Conservation (phyloP, 1,284 basidiomycete species). For the Ustilago bromivora region DNA sequence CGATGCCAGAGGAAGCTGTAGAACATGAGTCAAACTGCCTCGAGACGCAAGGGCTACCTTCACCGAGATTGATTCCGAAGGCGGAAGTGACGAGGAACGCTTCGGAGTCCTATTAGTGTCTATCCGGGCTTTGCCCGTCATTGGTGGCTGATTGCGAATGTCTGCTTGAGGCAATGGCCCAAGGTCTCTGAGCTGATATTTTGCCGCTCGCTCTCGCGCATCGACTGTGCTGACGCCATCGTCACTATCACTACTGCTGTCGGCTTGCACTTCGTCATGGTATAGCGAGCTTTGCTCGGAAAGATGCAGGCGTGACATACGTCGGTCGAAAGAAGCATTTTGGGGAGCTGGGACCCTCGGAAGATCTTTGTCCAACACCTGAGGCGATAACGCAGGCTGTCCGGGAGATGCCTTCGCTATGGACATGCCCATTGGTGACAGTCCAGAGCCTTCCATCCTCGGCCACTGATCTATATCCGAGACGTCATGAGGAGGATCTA, state of each 20-base stretch:
- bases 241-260: conserved; percentile 35
- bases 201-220: conserved; percentile 9
- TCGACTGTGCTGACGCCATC: conserved; percentile 10
- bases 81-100: conserved; percentile 19
- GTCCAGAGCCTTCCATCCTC: background rate
- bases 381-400: background rate
- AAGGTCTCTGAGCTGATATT: conserved; percentile 35
- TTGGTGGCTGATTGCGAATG: background rate
- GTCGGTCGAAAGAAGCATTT: conserved; percentile 39
- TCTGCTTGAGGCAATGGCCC: conserved; percentile 17
- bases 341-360: conserved; percentile 31
- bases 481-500: background rate
- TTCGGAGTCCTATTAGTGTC: conserved; percentile 3
- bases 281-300: conserved; percentile 25
- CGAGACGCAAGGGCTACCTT: conserved; percentile 41
- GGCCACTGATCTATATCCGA: background rate
- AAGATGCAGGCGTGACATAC: conserved; percentile 33
- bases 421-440: conserved; percentile 18
- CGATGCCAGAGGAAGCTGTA: conserved; percentile 41
- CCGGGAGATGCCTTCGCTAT: conserved; percentile 8
- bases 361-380: conserved; percentile 28
- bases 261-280: conserved; percentile 39
- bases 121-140: background rate
- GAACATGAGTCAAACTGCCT: conserved; percentile 45
- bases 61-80: conserved; percentile 30